Evolutionary conservation across 2,329 filamentous ascomycete species (phyloP).

Genomic region (Aspergillus aculeatus): DNA sequence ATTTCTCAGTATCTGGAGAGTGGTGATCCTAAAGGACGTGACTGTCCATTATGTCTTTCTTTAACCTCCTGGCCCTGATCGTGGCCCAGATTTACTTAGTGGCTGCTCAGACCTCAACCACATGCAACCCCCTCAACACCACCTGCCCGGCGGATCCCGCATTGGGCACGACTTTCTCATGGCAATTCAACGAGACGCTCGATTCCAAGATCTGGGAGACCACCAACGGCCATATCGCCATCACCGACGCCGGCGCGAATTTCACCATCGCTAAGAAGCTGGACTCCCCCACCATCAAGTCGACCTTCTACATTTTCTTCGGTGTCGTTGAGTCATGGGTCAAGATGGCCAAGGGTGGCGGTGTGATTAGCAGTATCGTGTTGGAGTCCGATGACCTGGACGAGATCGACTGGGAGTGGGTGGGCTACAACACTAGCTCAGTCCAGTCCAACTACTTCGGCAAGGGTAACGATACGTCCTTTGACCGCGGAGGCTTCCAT

Average conservation of each 20-base stretch:
- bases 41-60: constrained; percentile 25
- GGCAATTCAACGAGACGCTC: constrained; percentile 64
- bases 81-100: constrained; percentile 30
- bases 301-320: constrained; percentile 83
- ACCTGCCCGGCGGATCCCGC: constrained; percentile 71
- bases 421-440: constrained; percentile 37
- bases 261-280: constrained; percentile 70
- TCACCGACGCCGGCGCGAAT: constrained; percentile 62
- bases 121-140: constrained; percentile 72
- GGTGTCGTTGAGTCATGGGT: constrained; percentile 75
- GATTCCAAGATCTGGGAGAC: constrained; percentile 64
- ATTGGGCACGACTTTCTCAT: constrained; percentile 61
- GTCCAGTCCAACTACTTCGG: constrained; percentile 92
- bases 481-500: constrained; percentile 81
- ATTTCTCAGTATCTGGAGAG: constrained; percentile 12
- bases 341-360: constrained; percentile 71
- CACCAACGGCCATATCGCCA: constrained; percentile 64
- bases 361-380: constrained; percentile 79
- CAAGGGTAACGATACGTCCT: constrained; percentile 74
- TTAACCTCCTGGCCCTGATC: constrained; percentile 28
- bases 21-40: constrained; percentile 10
- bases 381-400: constrained; percentile 80
- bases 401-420: constrained; percentile 71
- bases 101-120: constrained; percentile 69
- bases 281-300: constrained; percentile 75